Evolutionary conservation across 2,329 filamentous ascomycete species (phyloP), one percentile per base, ranked within the genome.

Genomic region (Huntiella savannae): DNA sequence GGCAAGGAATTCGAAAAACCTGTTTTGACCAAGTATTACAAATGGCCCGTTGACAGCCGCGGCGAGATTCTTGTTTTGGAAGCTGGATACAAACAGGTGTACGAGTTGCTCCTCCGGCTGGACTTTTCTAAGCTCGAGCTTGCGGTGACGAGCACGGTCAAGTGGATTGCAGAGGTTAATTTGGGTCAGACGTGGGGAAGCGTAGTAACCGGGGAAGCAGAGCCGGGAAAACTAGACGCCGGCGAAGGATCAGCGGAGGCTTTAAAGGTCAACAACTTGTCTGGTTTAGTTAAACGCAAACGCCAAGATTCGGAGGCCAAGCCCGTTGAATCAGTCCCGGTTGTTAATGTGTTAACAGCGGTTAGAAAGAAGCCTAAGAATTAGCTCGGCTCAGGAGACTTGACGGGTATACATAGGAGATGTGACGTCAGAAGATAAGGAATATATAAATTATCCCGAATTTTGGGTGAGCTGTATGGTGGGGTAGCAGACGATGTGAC

Each of bases 131-230:
- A 70, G 6, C 59, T 76, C 3, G 70, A 73, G 8, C 71, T 79
- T 41, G 77, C 79, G 0, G 64, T 63, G 1, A 65, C 67, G 32
- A 84, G 80, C 55, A 83, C 82, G 2, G 63, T 60, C 44, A 73
- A 79, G 45, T 91, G 82, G 82, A 67, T 77, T 38, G 68, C 68
- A 11, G 81, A 88, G 55, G 74, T 79, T 1, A 71, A 70, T 12
- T 63, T 42, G 4, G 45, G 48, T 11, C 47, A 47, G 6, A 4
- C 5, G 10, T 50, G 48, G 48, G 48, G 48, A 5, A 32, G 37
- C n/a, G 15, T 45, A 32, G 45, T 50, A 2, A 33, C 40, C 1
- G 40, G 49, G 0, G 36, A 51, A 0, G 47, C 50, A 3, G 45
- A 43, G 13, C 13, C 32, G 6, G 13, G 1, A 4, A 36, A 15